Conservation (phyloP, 163 green algal genomes). For the Scenedesmus sp. region DNA sequence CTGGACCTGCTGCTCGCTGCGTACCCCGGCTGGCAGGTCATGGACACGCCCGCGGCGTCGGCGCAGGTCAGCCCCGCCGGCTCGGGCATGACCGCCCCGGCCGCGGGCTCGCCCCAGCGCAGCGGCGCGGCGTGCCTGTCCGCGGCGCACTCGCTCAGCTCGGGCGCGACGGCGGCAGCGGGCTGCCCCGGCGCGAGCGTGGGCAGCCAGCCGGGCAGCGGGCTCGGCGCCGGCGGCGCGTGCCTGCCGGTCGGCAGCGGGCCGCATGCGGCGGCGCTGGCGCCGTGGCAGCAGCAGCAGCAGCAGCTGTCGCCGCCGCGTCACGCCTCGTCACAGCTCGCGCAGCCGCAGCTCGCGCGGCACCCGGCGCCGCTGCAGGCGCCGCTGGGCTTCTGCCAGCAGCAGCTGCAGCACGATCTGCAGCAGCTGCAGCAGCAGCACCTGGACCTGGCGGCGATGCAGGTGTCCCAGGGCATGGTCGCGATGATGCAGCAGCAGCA, state of each 20-base stretch:
- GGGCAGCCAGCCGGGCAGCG: no score
- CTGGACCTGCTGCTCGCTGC: background rate
- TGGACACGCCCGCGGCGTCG: background rate
- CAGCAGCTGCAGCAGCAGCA: conserved; percentile 23
- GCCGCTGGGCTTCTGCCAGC: background rate
- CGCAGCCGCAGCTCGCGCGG: background rate
- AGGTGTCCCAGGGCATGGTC: background rate
- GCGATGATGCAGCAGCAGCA: background rate
- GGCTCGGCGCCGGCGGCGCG: no score
- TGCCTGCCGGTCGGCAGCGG: no score
- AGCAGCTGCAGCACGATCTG: conserved; percentile 5
- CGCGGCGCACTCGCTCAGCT: no score
- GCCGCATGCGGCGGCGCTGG: background rate
- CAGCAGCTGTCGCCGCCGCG: background rate
- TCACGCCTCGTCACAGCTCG: no score
- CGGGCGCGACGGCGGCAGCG: no score
- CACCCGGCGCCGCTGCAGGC: background rate
- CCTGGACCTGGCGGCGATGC: background rate
- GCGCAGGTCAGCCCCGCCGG: background rate
- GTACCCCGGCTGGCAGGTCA: conserved; percentile 5
- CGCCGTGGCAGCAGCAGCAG: background rate
- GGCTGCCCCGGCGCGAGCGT: no score
- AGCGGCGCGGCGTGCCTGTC: background rate
- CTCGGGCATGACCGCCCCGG: background rate
- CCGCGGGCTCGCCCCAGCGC: background rate